Evolutionary conservation across 352 stramenopile species (phyloP).

Genomic region (Pythium apleroticum): DNA sequence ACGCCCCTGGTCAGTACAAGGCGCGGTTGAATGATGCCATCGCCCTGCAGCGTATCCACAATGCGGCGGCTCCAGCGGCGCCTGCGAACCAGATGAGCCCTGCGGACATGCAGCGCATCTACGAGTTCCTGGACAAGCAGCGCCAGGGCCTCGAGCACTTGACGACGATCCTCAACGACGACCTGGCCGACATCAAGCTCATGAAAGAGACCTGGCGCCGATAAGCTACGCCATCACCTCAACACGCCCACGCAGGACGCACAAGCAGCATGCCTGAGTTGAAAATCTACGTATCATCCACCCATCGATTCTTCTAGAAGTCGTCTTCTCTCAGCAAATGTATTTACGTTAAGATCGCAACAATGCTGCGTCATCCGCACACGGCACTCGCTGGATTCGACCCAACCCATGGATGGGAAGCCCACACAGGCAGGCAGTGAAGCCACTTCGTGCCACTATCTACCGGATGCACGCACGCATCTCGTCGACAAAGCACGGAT

Average conservation of each 20-base stretch:
- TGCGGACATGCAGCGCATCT: constrained; percentile 73
- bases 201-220: constrained; percentile 85
- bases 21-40: constrained; percentile 79
- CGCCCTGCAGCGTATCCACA: constrained; percentile 69
- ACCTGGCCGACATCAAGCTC: constrained; percentile 84
- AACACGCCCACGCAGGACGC: background rate
- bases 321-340: constrained; percentile 19
- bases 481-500: constrained; percentile 10
- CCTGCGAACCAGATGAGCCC: constrained; percentile 61
- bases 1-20: constrained; percentile 87
- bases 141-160: constrained; percentile 82
- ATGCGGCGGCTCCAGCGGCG: constrained; percentile 31
- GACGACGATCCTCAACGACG: constrained; percentile 81
- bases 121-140: constrained; percentile 86
- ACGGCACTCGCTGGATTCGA: constrained; percentile 3
- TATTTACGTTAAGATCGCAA: constrained; percentile 34
- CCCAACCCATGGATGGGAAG: too few species aligned
- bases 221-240: constrained; percentile 34
- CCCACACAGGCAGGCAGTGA: background rate
- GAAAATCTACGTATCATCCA: constrained; percentile 9
- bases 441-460: background rate
- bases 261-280: background rate
- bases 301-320: background rate
- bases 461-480: constrained; percentile 11
- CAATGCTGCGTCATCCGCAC: background rate